A percentile compares a stretch with the other conserved stretches of the same genome.
These are phyloP conservation scores for Astraeus odoratus DNA, from an alignment of 768 basidiomycete species.

Conservation along the genomic window DNA sequence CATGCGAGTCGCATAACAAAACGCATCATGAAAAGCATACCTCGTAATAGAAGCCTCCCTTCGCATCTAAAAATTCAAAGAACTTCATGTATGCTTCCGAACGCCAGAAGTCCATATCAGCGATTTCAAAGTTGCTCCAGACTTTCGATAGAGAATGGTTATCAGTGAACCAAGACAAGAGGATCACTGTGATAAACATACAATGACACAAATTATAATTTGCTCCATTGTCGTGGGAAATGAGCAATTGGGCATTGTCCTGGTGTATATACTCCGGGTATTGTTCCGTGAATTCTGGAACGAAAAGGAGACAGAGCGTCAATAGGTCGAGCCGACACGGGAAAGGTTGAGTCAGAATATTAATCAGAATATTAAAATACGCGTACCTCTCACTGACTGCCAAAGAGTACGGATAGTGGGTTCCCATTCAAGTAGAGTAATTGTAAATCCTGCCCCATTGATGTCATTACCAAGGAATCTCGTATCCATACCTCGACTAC, in stretches of 20 bases:
- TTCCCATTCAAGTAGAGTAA: constrained; percentile 54
- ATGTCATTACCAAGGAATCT: not conserved
- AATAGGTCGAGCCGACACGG: too few species aligned
- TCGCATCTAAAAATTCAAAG: constrained; percentile 74
- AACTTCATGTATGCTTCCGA: constrained; percentile 75
- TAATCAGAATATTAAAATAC: too few species aligned
- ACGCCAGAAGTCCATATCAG: constrained; percentile 78
- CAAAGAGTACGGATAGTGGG: constrained; percentile 61
- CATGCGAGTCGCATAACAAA: not conserved
- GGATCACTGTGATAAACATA: constrained; percentile 25
- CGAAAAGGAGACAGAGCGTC: not conserved
- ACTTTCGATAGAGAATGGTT: too few species aligned
- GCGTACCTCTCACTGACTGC: constrained; percentile 49
- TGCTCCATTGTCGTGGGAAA: constrained; percentile 59
- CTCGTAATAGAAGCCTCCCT: constrained; percentile 90
- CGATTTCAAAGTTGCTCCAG: constrained; percentile 96
- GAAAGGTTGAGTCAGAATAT: too few species aligned
- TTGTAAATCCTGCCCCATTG: constrained; percentile 44
- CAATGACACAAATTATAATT: constrained; percentile 64
- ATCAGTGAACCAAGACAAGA: too few species aligned
- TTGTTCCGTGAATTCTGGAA: constrained; percentile 18
- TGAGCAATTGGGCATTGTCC: constrained; percentile 51
- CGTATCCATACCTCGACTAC: too few species aligned
- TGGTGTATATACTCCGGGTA: constrained; percentile 47
- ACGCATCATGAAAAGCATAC: constrained; percentile 26